Percentiles rank a stretch among this genome's conserved stretches.
phyloP scores from a whole-genome alignment of 805 yeast species.

The Teunomyces tritomae region DNA sequence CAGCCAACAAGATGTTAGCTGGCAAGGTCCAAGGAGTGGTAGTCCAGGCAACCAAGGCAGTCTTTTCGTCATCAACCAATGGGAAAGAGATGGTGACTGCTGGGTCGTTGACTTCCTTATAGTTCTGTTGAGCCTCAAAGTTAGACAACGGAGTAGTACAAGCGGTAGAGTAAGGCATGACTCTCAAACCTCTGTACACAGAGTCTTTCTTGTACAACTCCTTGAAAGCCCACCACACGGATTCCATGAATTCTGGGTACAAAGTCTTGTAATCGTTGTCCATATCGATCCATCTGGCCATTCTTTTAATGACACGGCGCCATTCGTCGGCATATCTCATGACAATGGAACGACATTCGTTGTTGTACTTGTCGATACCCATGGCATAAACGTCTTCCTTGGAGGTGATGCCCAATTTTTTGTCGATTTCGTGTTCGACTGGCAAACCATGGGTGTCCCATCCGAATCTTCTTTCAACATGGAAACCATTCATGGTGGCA shows the following conservation, averaged over 20 bases:
- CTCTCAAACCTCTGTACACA: slow-evolving; percentile 93
- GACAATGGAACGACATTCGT: slow-evolving; percentile 93
- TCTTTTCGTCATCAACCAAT: slow-evolving; percentile 72
- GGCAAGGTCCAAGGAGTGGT: slow-evolving; percentile 99
- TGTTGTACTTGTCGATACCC: slow-evolving; percentile 93
- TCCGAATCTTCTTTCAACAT: slow-evolving; percentile 96
- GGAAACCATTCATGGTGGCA: slow-evolving; percentile 96
- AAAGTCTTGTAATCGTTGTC: slow-evolving; percentile 97
- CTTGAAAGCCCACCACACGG: slow-evolving; percentile 98
- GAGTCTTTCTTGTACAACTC: slow-evolving; percentile 79
- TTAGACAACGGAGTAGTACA: slow-evolving; percentile 94
- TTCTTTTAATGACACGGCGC: slow-evolving; percentile 88
- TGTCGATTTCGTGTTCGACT: slow-evolving; percentile 97
- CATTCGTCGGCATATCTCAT: slow-evolving; percentile 96
- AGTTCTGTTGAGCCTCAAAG: slow-evolving; percentile 97
- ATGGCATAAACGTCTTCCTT: slow-evolving; percentile 90
- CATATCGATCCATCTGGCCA: slow-evolving; percentile 99
- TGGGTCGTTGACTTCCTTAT: slow-evolving; percentile 96
- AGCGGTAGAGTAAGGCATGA: slow-evolving; percentile 99
- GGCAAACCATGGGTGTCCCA: slow-evolving; percentile 99
- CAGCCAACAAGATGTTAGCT: slow-evolving; percentile 87
- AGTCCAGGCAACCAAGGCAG: slow-evolving; percentile 94
- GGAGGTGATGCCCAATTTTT: slow-evolving; percentile 87
- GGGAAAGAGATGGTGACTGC: slow-evolving; percentile 93
- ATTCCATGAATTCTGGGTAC: slow-evolving; percentile 95